Base-by-base conservation (phyloP, 257 asterid species). In the Solanum sejunctum region DNA sequence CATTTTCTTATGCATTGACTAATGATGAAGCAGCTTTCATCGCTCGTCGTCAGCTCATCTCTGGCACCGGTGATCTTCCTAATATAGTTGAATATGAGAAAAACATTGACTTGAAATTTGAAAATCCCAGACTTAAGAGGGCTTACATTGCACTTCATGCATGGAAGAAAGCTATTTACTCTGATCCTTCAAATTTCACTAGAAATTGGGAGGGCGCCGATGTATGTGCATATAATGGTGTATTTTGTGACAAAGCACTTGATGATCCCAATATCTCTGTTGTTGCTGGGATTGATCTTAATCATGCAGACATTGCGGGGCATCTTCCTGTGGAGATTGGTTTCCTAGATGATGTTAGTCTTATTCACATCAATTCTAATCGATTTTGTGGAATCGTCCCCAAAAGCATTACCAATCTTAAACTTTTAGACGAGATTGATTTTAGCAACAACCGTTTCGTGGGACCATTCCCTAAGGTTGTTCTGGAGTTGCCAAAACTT, bases 371-470 rank as follows among this genome's bases (percentile, higher is more conserved):
- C 47, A 95, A 94, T 83, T 93, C 98, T 47, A 96, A 96, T 84
- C 52, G 99, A 52, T 93, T 93, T 28, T 96, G 98, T 80, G 99
- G 99, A 10, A 83, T 96, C 10, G 84, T 96, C 1, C 99, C 99
- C 1, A 86, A 88, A 36, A 88, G 90, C 58, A 41, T 96, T 28
- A 47, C 41, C n/a, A 91, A 85, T 10, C 87, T 95, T 9, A 86
- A 28, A 45, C 85, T 92, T 41, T 84, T 96, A 3, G 78, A 86
- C 70, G 99, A 96, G 92, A 61, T 96, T 21, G 99, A 96, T 81
- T 56, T 93, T 80, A 96, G 99, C 91, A 96, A 96, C 88, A 96
- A 96, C 54, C 93, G 98, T 0, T 93, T 96, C 13, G 99, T 93
- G 7, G 99, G 99, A 1, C 85, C 92, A 2, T 96, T 96, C 73